A percentile compares a stretch with the other conserved stretches of the same genome.
Evolutionary conservation across 495 filamentous ascomycete genomes (phyloP).

Genomic region (Astrothelium macrocarpum): DNA sequence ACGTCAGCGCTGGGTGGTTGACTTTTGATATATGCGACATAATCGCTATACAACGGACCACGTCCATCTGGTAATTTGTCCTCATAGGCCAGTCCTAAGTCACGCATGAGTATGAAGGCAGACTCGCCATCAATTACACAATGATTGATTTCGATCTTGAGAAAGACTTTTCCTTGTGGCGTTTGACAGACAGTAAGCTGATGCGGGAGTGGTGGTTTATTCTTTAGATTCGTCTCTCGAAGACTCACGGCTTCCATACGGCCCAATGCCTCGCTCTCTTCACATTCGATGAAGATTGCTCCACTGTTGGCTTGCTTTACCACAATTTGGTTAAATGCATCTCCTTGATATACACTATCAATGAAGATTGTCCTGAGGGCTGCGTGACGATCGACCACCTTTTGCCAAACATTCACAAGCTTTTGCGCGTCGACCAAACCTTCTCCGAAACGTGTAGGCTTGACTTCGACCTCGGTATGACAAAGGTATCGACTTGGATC

Average conservation of each 20-base stretch:
- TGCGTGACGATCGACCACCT: constrained; percentile 41
- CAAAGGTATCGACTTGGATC: constrained; percentile 52
- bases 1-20: constrained; percentile 15
- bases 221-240: constrained; percentile 16
- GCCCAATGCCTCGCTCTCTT: constrained; percentile 11
- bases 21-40: constrained; percentile 18
- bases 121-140: constrained; percentile 21
- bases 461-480: constrained; percentile 53
- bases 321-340: constrained; percentile 40
- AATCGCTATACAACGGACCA: constrained; percentile 22
- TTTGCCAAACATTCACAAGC: constrained; percentile 40
- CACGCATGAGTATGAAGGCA: constrained; percentile 16
- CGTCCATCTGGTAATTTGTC: constrained; percentile 12
- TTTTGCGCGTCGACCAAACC: constrained; percentile 29
- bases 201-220: constrained; percentile 16
- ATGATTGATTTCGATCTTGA: constrained; percentile 22
- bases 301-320: constrained; percentile 28
- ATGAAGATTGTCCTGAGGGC: constrained; percentile 45
- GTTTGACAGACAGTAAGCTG: constrained; percentile 18
- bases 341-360: constrained; percentile 37
- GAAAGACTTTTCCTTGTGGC: constrained; percentile 12
- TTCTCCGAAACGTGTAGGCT: constrained; percentile 16
- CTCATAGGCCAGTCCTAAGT: constrained; percentile 19
- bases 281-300: constrained; percentile 12
- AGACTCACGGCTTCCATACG: constrained; percentile 8